Percentiles rank a stretch among this genome's conserved stretches.
phyloP scores from a whole-genome alignment of 2,329 filamentous ascomycete species.

The Xylariaceae sp. region DNA sequence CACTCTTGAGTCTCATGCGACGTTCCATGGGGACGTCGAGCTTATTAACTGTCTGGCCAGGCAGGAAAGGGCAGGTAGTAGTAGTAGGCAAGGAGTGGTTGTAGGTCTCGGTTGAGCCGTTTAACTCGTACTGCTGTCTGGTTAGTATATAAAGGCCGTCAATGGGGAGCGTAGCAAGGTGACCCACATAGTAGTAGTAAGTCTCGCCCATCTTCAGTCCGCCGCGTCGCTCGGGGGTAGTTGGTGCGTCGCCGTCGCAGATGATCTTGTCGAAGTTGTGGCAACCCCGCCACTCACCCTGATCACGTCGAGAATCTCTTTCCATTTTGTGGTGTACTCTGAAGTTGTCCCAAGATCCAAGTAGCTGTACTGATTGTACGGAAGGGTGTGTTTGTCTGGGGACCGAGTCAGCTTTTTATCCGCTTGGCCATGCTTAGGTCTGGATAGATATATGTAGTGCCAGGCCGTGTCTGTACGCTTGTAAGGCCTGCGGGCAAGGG shows the following conservation, averaged over 20 bases:
- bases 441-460: background rate
- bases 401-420: slow-evolving; percentile 26
- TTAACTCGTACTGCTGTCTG: slow-evolving; percentile 66
- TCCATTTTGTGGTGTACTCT: slow-evolving; percentile 72
- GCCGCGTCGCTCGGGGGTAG: slow-evolving; percentile 58
- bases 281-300: slow-evolving; percentile 78
- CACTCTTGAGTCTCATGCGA: slow-evolving; percentile 54
- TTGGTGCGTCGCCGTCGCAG: slow-evolving; percentile 63
- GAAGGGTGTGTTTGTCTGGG: slow-evolving; percentile 55
- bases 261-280: slow-evolving; percentile 82
- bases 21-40: slow-evolving; percentile 73
- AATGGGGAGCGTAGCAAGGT: background rate
- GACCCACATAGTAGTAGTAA: slow-evolving; percentile 90
- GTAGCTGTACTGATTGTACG: slow-evolving; percentile 66
- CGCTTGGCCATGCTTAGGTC: slow-evolving; percentile 4
- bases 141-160: slow-evolving; percentile 17
- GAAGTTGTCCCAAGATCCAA: slow-evolving; percentile 97
- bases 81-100: slow-evolving; percentile 70
- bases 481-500: background rate
- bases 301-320: slow-evolving; percentile 67
- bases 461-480: background rate
- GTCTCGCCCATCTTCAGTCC: slow-evolving; percentile 87
- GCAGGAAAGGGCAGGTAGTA: slow-evolving; percentile 75
- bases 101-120: slow-evolving; percentile 70
- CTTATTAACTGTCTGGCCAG: slow-evolving; percentile 82